Conservation (phyloP, 1,139 yeast genomes). For the Torulaspora globosa region DNA sequence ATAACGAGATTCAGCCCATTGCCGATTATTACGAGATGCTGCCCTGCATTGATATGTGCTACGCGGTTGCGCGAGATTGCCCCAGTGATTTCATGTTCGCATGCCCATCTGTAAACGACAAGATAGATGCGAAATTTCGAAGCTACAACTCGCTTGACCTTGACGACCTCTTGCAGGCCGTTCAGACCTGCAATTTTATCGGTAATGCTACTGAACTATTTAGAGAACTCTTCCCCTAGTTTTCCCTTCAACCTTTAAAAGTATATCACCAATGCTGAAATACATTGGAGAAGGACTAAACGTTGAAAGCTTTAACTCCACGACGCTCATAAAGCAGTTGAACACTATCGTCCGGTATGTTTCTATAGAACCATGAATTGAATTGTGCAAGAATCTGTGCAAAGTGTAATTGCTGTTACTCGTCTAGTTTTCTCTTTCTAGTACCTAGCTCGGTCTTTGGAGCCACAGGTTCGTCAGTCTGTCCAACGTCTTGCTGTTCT, state of each 20-base stretch:
- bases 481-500: not conserved
- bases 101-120: constrained; percentile 52
- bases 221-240: not conserved
- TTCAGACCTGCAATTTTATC: constrained; percentile 49
- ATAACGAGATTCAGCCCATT: constrained; percentile 55
- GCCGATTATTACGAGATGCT: constrained; percentile 66
- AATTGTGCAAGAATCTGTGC: not conserved
- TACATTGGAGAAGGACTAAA: no score
- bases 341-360: not conserved
- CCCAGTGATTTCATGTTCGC: constrained; percentile 69
- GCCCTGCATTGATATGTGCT: constrained; percentile 82
- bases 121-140: constrained; percentile 38
- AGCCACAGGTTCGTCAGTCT: not conserved
- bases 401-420: constrained; percentile 4
- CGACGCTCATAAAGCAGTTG: not conserved
- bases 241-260: no score
- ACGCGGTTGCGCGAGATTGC: constrained; percentile 75
- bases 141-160: constrained; percentile 50
- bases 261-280: no score
- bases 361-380: not conserved
- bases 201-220: constrained; percentile 35
- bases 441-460: constrained; percentile 2
- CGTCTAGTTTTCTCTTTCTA: constrained; percentile 20
- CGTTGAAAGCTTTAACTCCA: no score
- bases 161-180: constrained; percentile 12